Base-by-base conservation (phyloP, 352 stramenopile species). In the Globisporangium nodosum region DNA sequence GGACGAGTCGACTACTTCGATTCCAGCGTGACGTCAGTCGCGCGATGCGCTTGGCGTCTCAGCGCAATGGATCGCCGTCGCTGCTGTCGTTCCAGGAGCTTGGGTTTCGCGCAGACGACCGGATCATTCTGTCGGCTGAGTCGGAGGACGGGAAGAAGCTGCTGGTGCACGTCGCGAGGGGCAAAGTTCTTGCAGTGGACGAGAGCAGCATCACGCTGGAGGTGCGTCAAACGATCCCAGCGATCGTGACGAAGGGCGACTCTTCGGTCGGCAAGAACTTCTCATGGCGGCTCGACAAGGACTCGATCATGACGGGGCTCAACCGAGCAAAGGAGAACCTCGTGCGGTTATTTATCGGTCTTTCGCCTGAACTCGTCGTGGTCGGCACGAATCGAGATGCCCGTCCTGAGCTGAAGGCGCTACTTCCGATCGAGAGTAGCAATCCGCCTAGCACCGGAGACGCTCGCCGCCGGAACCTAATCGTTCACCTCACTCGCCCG, bases 231-330 rank as follows among this genome's bases (percentile, higher is more conserved):
- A 60, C 56, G 8, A 81, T 94, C 33, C 81, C 85, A 20, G 69
- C 62, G 11, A 76, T 88, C 9, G 69, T 94, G n/a, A 65, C 55
- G 20, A 70, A 53, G 12, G 85, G 85, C 0, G 42, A 74, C 46
- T 92, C 85, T 16, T 58, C 69, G 8, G 81, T 94, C 13, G 85
- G 85, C 0, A 71, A 70, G 27, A 47, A 77, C 16, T 91, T 79
- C 53, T 80, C 70, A 2, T 94, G 80, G 76, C 75, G 85, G 49
- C 51, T 94, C n/a, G 85, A 94, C 62, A 88, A 89, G 66, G 76
- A 94, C 31, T 49, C 68, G 15, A 83, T 90, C 16, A 66, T 77
- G 52, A 89, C 73, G 51, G 81, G 77, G n/a, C 71, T 92, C 42
- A 72, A 60, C 62, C 72, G 78, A 13, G 78, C 85, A 1, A 94